These are phyloP conservation scores for Rhexocercosporidium sp. DNA, from an alignment of 2,329 filamentous ascomycete genomes.

Conservation along the genomic window DNA sequence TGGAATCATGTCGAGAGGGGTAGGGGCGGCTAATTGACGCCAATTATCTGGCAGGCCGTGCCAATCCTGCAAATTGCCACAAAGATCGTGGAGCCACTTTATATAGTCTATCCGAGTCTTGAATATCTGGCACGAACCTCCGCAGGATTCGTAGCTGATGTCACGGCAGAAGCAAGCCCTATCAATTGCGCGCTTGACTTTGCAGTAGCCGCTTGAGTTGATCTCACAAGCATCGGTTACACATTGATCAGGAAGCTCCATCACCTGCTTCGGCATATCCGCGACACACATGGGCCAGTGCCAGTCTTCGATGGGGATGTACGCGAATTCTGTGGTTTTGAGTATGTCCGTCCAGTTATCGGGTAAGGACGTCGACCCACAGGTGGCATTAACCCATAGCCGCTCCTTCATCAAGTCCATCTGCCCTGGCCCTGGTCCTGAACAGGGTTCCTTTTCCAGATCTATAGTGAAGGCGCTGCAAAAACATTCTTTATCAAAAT, in stretches of 20 bases:
- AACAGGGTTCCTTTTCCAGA: background rate
- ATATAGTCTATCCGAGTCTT: background rate
- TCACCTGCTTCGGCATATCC: too few relatives aligned
- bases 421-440: background rate
- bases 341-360: background rate
- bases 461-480: background rate
- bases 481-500: slow-evolving; percentile 41
- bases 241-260: too few relatives aligned
- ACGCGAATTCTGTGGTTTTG: background rate
- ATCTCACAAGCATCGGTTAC: background rate
- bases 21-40: slow-evolving; percentile 34
- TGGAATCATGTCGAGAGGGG: slow-evolving; percentile 40
- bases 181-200: background rate
- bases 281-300: too few relatives aligned
- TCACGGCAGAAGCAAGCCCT: background rate
- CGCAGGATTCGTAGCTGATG: background rate
- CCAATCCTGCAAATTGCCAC: slow-evolving; percentile 40
- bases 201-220: background rate
- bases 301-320: too few relatives aligned
- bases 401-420: background rate
- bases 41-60: slow-evolving; percentile 41
- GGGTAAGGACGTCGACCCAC: background rate
- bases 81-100: slow-evolving; percentile 32
- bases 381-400: background rate
- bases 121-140: background rate